Base-by-base conservation (phyloP, 345 rosid genomes). In the Boechera retrofracta region DNA sequence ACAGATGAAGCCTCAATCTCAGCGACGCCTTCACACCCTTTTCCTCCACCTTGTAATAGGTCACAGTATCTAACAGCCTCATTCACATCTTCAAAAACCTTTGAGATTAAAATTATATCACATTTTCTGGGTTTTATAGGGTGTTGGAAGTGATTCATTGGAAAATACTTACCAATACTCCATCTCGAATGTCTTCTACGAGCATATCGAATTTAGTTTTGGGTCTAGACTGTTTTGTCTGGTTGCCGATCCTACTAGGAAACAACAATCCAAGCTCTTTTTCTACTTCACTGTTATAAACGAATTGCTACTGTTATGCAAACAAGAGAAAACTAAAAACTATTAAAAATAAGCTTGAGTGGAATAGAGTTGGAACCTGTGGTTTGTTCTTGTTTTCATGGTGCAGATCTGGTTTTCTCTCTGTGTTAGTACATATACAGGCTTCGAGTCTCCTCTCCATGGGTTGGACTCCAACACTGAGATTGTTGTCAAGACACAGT, bases 1-100 rank as follows among this genome's bases (percentile, higher is more conserved):
- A 92, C 98, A 7, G 92, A 94, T 31, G 97, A 92, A 67, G 98
- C 99, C 55, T 94, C 98, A 21, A 89, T 90, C 87, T 89, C 98
- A 36, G 99, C 98, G 6, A 94, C 86, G 39, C 98, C 98, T 84
- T 94, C 99, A 72, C 99, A 94, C 13, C 92, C 97, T 88, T 82
- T 80, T 59, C 98, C 98, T 72, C 97, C 92, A 73, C 99, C 99
- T 79, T 94, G 90, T 76, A 94, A 85, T 36, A 94, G 84, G 82
- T 92, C 94, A 55, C 97, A 92, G 72, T 94, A 94, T 72, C 77
- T 85, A 61, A 85, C 88, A 72, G 99, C 99, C 82, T 95, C 99
- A 36, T 84, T 87, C 80, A 82, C 88, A 65, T 95, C 99, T 88
- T 95, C 98, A 33, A 95, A 95, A 42, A 95, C 97, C 99, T 91